Evolutionary conservation across 805 yeast species (phyloP), one percentile per base, ranked within the genome.

Genomic region (Schizosaccharomyces lindneri): DNA sequence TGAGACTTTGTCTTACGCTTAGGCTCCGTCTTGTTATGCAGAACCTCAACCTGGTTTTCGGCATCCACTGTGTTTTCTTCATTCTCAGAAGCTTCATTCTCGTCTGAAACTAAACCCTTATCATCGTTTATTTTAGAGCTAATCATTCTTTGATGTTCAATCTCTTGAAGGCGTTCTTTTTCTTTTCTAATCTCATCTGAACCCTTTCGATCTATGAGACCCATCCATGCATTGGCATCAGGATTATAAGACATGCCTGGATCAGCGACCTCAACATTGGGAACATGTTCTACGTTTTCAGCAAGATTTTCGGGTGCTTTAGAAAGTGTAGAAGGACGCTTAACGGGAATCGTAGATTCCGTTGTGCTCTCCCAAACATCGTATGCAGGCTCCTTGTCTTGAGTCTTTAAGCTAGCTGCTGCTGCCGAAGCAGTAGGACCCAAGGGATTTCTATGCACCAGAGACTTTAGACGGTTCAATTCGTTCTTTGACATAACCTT

Each of bases 161-260:
- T 80, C 63, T 85, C 74, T 62, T 77, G 76, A 62, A 78, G 71
- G 67, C 84, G 78, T 67, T 80, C 77, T 31, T 61, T 55, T 63
- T 81, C 80, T 67, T 87, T 78, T 60, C 79, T 76, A 67, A 81
- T 79, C 68, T 87, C 60, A 7, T 15, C 31, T 57, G 39, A 31
- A 39, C 77, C 83, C 71, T 88, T 97, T 62, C 76, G 74, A 61
- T 79, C 74, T 61, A 93, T 79, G 66, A 89, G 76, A 21, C 71
- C 72, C 66, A 81, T 81, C 98, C 98, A 93, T 32, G 85, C 80
- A 62, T 83, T 84, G 65, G 82, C 75, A 13, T 90, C 78, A 31
- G 98, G 98, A 69, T 93, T 93, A 69, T 87, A 93, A 1, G 97
- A 89, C 70, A 84, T 85, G 62, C 97, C 97, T 1, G 83, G 93